Conservation (phyloP, 768 basidiomycete genomes). For the Termitomyces sp. region DNA sequence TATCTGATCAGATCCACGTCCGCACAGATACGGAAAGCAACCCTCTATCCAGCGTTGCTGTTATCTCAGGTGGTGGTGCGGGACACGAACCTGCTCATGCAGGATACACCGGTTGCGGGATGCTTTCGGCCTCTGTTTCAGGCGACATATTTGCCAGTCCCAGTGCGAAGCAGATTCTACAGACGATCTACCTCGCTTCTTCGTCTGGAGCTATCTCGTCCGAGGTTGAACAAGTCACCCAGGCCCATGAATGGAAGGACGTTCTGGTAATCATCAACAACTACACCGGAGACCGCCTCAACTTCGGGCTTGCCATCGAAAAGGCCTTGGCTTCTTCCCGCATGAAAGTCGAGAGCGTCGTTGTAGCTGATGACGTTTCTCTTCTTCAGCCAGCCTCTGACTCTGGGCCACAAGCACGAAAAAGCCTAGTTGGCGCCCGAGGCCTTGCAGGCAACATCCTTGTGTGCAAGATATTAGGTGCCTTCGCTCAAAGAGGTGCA, state of each 20-base stretch:
- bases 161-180: conserved; percentile 54
- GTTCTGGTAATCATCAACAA: conserved; percentile 42
- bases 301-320: conserved; percentile 56
- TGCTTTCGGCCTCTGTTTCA: conserved; percentile 52
- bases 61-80: conserved; percentile 48
- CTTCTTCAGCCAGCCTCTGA: conserved; percentile 23
- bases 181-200: conserved; percentile 44
- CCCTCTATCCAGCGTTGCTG: conserved; percentile 24
- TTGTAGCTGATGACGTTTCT: conserved; percentile 56
- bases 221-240: not conserved
- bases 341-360: conserved; percentile 38
- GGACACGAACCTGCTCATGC: conserved; percentile 62
- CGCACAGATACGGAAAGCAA: not conserved
- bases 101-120: conserved; percentile 53
- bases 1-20: conserved; percentile 12
- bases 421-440: conserved; percentile 42
- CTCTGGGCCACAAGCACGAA: conserved; percentile 7
- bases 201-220: conserved; percentile 16
- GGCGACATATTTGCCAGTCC: conserved; percentile 64
- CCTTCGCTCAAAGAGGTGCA: conserved; percentile 38
- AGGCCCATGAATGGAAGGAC: conserved; percentile 16
- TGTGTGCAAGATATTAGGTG: conserved; percentile 56
- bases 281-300: conserved; percentile 54
- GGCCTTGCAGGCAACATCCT: conserved; percentile 44
- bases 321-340: conserved; percentile 35